Evolutionary conservation across 106 monocot genomes (phyloP), one percentile per base, ranked within the genome.

Genomic region (Phalaenopsis equestris): DNA sequence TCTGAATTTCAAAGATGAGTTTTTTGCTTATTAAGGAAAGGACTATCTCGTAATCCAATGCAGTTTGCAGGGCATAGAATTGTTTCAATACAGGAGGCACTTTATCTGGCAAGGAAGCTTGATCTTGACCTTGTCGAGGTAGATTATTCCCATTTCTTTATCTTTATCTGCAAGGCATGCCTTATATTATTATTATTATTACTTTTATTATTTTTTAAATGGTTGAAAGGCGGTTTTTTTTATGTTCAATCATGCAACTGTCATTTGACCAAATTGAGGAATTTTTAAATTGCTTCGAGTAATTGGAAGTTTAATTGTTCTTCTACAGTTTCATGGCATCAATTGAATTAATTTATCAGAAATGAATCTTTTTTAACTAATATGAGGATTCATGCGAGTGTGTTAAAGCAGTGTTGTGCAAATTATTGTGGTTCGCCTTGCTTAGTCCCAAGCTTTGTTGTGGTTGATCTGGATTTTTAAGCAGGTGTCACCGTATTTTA

Each of bases 121-220:
- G 79, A 88, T 64, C 78, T 95, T 75, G 94, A 95, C 85, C 84
- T 95, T 77, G 94, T 95, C 74, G 94, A 95, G 94, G 94, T 95
- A 86, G 45, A 46, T 46, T 65, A 1, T 49, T 74, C n/a, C 1
- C 43, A n/a, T 45, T 74, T 74, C 74, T 38, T 70, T 70, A 70
- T 70, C 39, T 70, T 39, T 70, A 70, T 70, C 39, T 70, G 70
- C 70, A 10, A 70, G 11, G 15, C 14, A 65, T 39, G 5, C 19
- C 12, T 70, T 38, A 12, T 70, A 4, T 67, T 67, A 24, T 36
- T 10, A 38, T 70, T 70, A 39, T 14, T 24, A 37, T 48, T 19
- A 19, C 19, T 17, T 12, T 15, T 17, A 57, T 57, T 57, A 16
- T 21, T 58, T 58, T 21, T 61, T 61, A 21, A 61, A 56, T 56